Evolutionary conservation across 2,329 filamentous ascomycete species (phyloP).

Genomic region (Stachybotrys elegans): DNA sequence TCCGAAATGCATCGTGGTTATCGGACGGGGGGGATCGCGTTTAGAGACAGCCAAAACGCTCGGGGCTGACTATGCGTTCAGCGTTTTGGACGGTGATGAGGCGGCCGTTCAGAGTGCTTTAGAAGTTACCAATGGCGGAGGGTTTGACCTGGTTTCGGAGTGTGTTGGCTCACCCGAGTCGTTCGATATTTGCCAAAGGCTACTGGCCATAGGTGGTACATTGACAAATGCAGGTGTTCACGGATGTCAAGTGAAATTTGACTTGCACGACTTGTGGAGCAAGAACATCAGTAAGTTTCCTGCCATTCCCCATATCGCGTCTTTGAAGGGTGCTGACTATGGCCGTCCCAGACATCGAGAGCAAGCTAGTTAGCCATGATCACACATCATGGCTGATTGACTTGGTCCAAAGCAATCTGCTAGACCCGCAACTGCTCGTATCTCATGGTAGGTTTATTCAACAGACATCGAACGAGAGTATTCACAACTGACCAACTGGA

Average conservation of each 20-base stretch:
- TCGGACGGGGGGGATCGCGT: constrained; percentile 45
- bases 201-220: constrained; percentile 47
- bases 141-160: constrained; percentile 54
- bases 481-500: not conserved
- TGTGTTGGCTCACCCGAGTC: constrained; percentile 50
- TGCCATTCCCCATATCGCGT: too few species aligned
- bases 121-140: constrained; percentile 41
- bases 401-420: not conserved
- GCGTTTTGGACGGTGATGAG: constrained; percentile 14
- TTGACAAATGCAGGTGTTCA: constrained; percentile 57
- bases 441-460: not conserved
- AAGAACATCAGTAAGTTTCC: constrained; percentile 42
- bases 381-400: constrained; percentile 3
- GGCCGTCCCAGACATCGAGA: not conserved
- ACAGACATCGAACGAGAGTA: not conserved
- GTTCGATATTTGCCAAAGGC: constrained; percentile 46
- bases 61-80: constrained; percentile 42
- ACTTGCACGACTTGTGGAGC: constrained; percentile 49
- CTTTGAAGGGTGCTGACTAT: too few species aligned
- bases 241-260: constrained; percentile 44
- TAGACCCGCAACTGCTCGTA: not conserved
- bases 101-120: constrained; percentile 33
- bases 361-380: constrained; percentile 3
- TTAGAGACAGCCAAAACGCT: constrained; percentile 40
- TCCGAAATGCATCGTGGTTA: constrained; percentile 42